phyloP scores from a whole-genome alignment of 116 monocot species.

The Trichopus zeylanicus region DNA sequence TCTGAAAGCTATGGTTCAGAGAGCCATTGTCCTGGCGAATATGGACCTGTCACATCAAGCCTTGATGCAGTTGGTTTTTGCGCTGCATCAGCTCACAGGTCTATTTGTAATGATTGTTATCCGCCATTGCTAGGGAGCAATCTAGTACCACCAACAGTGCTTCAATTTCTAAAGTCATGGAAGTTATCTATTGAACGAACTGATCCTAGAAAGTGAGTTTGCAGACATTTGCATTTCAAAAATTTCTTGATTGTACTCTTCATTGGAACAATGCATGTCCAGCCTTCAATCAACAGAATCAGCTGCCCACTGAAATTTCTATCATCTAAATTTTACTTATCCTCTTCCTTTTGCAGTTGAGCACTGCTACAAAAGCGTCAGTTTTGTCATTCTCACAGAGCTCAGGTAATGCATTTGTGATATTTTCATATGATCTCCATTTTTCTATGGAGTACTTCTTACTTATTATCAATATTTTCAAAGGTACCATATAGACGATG shows the following conservation, averaged over 20 bases:
- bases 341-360: conserved; percentile 39
- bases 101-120: conserved; percentile 50
- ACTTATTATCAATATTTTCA: too few relatives aligned
- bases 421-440: neutral
- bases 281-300: too few relatives aligned
- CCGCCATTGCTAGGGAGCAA: conserved; percentile 38
- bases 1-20: conserved; percentile 60
- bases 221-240: too few relatives aligned
- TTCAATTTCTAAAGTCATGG: conserved; percentile 80
- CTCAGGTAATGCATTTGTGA: conserved; percentile 53
- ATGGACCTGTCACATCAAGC: conserved; percentile 36
- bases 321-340: conserved; percentile 1
- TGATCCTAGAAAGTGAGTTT: conserved; percentile 83
- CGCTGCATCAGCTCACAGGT: conserved; percentile 56
- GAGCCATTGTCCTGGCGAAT: conserved; percentile 27
- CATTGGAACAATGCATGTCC: too few relatives aligned
- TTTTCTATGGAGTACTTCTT: too few relatives aligned
- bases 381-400: conserved; percentile 96
- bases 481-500: too few relatives aligned
- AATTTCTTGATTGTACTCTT: neutral
- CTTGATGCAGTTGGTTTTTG: conserved; percentile 45
- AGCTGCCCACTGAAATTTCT: neutral
- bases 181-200: conserved; percentile 64
- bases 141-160: conserved; percentile 40
- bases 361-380: conserved; percentile 77